Conservation (phyloP, 441 rosid species). For the Eutrema salsugineum region DNA sequence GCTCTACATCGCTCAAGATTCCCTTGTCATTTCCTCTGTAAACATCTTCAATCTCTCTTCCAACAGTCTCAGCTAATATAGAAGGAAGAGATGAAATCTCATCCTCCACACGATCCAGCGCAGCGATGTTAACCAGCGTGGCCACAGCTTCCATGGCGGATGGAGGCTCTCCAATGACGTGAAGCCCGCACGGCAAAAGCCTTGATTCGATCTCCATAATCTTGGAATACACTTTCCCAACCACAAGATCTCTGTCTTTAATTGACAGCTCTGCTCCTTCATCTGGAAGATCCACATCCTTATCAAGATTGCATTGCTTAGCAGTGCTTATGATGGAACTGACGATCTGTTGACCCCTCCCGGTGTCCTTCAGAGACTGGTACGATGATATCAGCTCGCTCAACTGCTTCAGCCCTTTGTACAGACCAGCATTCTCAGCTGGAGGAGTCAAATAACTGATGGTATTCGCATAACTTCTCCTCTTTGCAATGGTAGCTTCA, state of each 20-base stretch:
- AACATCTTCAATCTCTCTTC: conserved; percentile 80
- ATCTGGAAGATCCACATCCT: conserved; percentile 91
- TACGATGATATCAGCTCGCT: conserved; percentile 95
- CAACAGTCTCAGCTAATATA: conserved; percentile 79
- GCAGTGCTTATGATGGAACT: conserved; percentile 96
- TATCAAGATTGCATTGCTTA: conserved; percentile 95
- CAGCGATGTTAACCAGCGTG: conserved; percentile 98
- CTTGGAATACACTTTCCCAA: conserved; percentile 95
- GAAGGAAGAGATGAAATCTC: conserved; percentile 75
- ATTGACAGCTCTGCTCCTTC: conserved; percentile 71
- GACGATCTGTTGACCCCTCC: conserved; percentile 92
- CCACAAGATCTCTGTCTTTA: conserved; percentile 81
- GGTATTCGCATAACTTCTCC: conserved; percentile 97
- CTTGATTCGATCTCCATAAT: conserved; percentile 99
- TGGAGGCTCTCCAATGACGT: conserved; percentile 97
- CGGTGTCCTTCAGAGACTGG: conserved; percentile 93
- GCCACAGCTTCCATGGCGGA: conserved; percentile 98
- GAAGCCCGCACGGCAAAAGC: conserved; percentile 96
- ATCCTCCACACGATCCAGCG: conserved; percentile 87
- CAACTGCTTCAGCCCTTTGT: conserved; percentile 98
- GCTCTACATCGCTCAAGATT: conserved; percentile 90
- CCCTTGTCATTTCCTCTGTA: conserved; percentile 92
- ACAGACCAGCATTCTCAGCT: conserved; percentile 98
- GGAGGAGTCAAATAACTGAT: conserved; percentile 98
- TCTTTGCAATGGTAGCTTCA: conserved; percentile 96